phyloP scores from a whole-genome alignment of 495 filamentous ascomycete species.

The Filosporella fistucella region DNA sequence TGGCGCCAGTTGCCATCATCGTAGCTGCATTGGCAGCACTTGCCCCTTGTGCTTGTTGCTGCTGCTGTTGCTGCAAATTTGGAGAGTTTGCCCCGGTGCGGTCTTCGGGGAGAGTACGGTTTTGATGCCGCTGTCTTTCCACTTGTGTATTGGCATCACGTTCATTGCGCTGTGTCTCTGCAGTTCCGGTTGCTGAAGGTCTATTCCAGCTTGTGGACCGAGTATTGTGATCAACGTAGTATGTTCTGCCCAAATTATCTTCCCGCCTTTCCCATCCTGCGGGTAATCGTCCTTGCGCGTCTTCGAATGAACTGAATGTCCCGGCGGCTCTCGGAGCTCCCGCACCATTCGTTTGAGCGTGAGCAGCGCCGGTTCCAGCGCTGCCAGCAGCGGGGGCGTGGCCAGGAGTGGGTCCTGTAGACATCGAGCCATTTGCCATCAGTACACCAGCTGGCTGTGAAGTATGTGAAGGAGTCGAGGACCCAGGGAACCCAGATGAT shows the following conservation, averaged over 20 bases:
- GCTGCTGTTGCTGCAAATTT: slow-evolving; percentile 62
- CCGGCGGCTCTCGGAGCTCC: slow-evolving; percentile 35
- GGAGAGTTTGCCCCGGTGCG: slow-evolving; percentile 92
- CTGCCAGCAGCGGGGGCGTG: slow-evolving; percentile 25
- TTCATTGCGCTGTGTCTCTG: slow-evolving; percentile 69
- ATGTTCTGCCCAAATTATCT: slow-evolving; percentile 95
- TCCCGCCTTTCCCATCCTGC: slow-evolving; percentile 95
- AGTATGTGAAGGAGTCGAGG: slow-evolving; percentile 14
- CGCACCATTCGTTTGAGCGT: slow-evolving; percentile 27
- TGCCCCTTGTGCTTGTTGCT: slow-evolving; percentile 39
- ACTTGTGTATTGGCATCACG: slow-evolving; percentile 85
- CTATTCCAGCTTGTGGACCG: slow-evolving; percentile 94
- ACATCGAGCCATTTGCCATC: slow-evolving; percentile 25
- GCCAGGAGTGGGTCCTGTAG: slow-evolving; percentile 23
- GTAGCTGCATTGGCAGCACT: slow-evolving; percentile 56
- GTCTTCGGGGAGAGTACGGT: slow-evolving; percentile 92
- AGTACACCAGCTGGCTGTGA: slow-evolving; percentile 14
- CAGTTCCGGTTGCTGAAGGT: slow-evolving; percentile 76
- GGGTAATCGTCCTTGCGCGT: slow-evolving; percentile 85
- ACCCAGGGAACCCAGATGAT: slow-evolving; percentile 14
- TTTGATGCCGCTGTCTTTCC: slow-evolving; percentile 89
- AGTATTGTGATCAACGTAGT: slow-evolving; percentile 98
- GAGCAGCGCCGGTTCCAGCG: slow-evolving; percentile 8
- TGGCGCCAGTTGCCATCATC: slow-evolving; percentile 93
- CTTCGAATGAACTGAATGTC: slow-evolving; percentile 89